These are phyloP conservation scores for Hebeloma cylindrosporum DNA, from an alignment of 768 basidiomycete species.

Conservation along the genomic window DNA sequence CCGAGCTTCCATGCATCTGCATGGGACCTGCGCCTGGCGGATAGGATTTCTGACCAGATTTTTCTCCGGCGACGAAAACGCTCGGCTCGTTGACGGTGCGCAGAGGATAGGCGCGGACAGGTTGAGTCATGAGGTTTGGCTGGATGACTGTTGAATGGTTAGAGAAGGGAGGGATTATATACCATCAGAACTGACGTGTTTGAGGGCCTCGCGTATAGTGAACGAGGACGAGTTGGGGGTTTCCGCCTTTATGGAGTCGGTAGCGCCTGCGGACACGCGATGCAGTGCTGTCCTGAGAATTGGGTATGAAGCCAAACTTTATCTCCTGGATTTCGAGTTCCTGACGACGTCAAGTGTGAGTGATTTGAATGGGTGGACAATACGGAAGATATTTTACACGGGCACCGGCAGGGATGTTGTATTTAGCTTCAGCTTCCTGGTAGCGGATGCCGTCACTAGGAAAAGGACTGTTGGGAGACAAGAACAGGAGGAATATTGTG, in stretches of 20 bases:
- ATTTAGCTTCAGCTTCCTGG: conserved; percentile 70
- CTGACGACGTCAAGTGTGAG: conserved; percentile 32
- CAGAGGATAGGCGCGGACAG: conserved; percentile 71
- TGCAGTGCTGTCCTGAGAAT: conserved; percentile 56
- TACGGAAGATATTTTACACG: conserved; percentile 46
- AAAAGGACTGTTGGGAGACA: conserved; percentile 57
- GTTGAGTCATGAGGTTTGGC: conserved; percentile 56
- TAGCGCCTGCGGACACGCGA: conserved; percentile 71
- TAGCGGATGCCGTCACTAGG: conserved; percentile 79
- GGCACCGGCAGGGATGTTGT: conserved; percentile 48
- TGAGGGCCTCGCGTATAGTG: conserved; percentile 72
- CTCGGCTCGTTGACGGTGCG: conserved; percentile 63
- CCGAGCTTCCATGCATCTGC: conserved; percentile 32
- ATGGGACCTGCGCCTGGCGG: conserved; percentile 30
- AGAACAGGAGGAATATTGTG: conserved; percentile 53
- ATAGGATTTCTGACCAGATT: conserved; percentile 66
- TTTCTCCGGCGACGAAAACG: conserved; percentile 72
- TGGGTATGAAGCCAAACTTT: conserved; percentile 78
- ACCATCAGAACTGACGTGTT: conserved; percentile 49
- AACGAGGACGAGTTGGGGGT: conserved; percentile 69
- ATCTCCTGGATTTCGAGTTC: conserved; percentile 77
- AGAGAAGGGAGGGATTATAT: neutral
- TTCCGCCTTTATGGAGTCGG: conserved; percentile 71
- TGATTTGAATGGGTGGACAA: neutral
- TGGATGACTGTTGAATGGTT: conserved; percentile 47